Evolutionary conservation across 441 rosid genomes (phyloP).

Genomic region (Adansonia gregorii): DNA sequence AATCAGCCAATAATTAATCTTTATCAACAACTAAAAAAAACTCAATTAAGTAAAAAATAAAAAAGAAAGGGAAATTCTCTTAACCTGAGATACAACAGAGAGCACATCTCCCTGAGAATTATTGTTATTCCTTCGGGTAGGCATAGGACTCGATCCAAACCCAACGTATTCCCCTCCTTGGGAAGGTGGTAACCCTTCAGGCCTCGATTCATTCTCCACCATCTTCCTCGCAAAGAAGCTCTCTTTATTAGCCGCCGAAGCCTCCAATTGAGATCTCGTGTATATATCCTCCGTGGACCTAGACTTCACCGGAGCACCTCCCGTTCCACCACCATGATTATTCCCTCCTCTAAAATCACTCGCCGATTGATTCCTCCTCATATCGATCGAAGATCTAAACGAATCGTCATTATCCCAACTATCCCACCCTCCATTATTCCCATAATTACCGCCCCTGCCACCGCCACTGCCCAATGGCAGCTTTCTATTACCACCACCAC

Average conservation of each 20-base stretch:
- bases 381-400: not conserved
- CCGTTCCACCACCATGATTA: slow-evolving; percentile 35
- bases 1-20: slow-evolving; percentile 16
- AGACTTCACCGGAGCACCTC: slow-evolving; percentile 64
- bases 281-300: slow-evolving; percentile 80
- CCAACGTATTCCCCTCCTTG: slow-evolving; percentile 95
- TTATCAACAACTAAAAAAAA: not conserved
- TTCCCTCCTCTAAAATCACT: slow-evolving; percentile 1
- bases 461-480: slow-evolving; percentile 58
- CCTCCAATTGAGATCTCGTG: slow-evolving; percentile 72
- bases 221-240: slow-evolving; percentile 69
- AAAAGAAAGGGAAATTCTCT: slow-evolving; percentile 1
- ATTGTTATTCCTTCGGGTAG: slow-evolving; percentile 49
- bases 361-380: slow-evolving; percentile 14
- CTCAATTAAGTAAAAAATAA: not conserved
- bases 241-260: slow-evolving; percentile 83
- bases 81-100: slow-evolving; percentile 83
- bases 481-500: slow-evolving; percentile 48
- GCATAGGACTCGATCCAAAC: slow-evolving; percentile 78
- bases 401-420: slow-evolving; percentile 71
- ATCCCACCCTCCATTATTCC: slow-evolving; percentile 73
- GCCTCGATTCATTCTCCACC: slow-evolving; percentile 76
- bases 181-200: slow-evolving; percentile 88
- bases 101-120: slow-evolving; percentile 70
- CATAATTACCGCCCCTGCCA: slow-evolving; percentile 35